phyloP scores from a whole-genome alignment of 106 monocot genomes.

The Dendrobium huoshanense region DNA sequence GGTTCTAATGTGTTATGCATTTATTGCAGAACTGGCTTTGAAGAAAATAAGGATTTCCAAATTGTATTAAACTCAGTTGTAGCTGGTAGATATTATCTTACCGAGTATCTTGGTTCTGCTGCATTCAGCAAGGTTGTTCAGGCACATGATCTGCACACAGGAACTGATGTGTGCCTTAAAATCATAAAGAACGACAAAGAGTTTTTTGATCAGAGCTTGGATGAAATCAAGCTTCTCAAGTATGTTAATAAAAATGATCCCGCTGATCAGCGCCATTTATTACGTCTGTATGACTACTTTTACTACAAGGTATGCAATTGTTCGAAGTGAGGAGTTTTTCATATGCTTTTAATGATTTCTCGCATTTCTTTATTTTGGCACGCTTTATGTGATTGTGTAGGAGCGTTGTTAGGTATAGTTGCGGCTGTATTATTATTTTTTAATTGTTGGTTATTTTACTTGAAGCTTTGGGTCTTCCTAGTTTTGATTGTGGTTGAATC shows the following conservation, averaged over 20 bases:
- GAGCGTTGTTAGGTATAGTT: neutral
- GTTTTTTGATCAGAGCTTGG: slow-evolving; percentile 97
- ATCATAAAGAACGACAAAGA: slow-evolving; percentile 98
- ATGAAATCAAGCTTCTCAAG: slow-evolving; percentile 95
- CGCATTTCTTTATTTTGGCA: neutral
- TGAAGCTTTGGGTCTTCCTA: neutral
- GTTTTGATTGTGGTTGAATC: neutral
- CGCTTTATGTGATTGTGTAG: neutral
- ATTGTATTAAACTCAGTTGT: slow-evolving; percentile 71
- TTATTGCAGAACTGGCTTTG: slow-evolving; percentile 88
- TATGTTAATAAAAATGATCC: slow-evolving; percentile 91
- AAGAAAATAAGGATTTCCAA: slow-evolving; percentile 87
- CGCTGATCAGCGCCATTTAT: slow-evolving; percentile 61
- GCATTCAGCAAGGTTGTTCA: slow-evolving; percentile 96
- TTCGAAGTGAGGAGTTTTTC: neutral
- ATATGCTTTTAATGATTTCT: neutral
- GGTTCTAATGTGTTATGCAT: slow-evolving; percentile 11
- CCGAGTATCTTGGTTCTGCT: slow-evolving; percentile 90
- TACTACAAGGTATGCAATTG: slow-evolving; percentile 67
- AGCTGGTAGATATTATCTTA: slow-evolving; percentile 90
- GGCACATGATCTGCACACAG: slow-evolving; percentile 82
- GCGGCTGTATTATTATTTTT: neutral
- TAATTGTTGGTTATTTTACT: neutral
- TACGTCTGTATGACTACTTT: slow-evolving; percentile 91
- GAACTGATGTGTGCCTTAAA: slow-evolving; percentile 81